These are phyloP conservation scores for Ogataea chonburiensis DNA, from an alignment of 805 yeast species.

Conservation along the genomic window DNA sequence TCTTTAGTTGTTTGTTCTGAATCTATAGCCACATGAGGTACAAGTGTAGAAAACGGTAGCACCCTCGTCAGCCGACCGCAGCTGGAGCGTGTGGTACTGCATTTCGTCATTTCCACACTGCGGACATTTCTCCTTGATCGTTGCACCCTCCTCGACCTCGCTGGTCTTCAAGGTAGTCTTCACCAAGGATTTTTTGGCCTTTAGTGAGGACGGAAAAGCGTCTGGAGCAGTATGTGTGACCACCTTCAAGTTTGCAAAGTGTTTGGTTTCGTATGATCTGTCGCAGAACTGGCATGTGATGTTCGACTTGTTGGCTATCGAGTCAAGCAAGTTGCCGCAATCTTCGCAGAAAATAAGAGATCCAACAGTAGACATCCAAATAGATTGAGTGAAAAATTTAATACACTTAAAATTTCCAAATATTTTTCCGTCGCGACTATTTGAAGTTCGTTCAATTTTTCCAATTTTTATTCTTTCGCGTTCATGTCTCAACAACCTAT, in stretches of 20 bases:
- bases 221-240: conserved; percentile 85
- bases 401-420: conserved; percentile 4
- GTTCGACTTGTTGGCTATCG: conserved; percentile 48
- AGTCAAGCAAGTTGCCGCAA: conserved; percentile 88
- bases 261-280: conserved; percentile 40
- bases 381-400: conserved; percentile 8
- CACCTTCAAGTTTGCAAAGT: conserved; percentile 78
- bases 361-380: conserved; percentile 87
- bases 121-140: conserved; percentile 97
- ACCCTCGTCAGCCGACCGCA: conserved; percentile 99
- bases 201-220: conserved; percentile 87
- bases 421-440: conserved; percentile 6
- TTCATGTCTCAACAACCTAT: conserved; percentile 27
- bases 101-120: conserved; percentile 97
- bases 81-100: conserved; percentile 95
- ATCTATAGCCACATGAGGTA: conserved; percentile 86
- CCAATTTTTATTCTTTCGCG: conserved; percentile 16
- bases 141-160: conserved; percentile 92
- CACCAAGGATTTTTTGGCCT: conserved; percentile 82
- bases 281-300: conserved; percentile 58
- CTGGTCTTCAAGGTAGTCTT: conserved; percentile 75
- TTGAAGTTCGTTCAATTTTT: conserved; percentile 6
- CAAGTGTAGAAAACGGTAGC: conserved; percentile 98
- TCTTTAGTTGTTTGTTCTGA: conserved; percentile 81
- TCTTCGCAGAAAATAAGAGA: conserved; percentile 89